A percentile compares a stretch with the other conserved stretches of the same genome.
phyloP scores from a whole-genome alignment of 2,329 filamentous ascomycete species.

The Aspergillus felis region DNA sequence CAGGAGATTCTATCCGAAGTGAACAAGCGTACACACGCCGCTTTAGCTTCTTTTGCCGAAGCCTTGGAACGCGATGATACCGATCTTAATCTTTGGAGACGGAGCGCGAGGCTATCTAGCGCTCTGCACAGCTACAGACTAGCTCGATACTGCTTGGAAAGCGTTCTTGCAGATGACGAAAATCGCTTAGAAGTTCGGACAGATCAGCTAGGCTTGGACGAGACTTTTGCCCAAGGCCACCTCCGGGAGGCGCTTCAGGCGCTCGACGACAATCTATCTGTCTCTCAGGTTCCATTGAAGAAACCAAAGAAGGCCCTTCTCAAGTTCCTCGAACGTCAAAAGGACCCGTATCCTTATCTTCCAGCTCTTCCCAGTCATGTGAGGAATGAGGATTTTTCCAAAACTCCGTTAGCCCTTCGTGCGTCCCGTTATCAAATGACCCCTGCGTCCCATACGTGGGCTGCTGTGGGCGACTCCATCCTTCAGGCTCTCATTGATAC shows the following conservation, averaged over 20 bases:
- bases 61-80: slow-evolving; percentile 63
- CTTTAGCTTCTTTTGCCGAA: slow-evolving; percentile 55
- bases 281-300: slow-evolving; percentile 49
- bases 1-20: slow-evolving; percentile 17
- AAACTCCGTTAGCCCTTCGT: slow-evolving; percentile 34
- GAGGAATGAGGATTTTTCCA: slow-evolving; percentile 24
- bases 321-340: slow-evolving; percentile 49
- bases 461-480: slow-evolving; percentile 47
- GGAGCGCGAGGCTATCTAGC: slow-evolving; percentile 55
- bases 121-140: slow-evolving; percentile 57
- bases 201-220: slow-evolving; percentile 56
- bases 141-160: slow-evolving; percentile 60
- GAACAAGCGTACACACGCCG: slow-evolving; percentile 37
- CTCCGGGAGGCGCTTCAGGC: slow-evolving; percentile 47
- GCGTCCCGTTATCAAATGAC: slow-evolving; percentile 38
- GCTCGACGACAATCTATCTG: slow-evolving; percentile 54
- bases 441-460: slow-evolving; percentile 40
- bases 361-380: slow-evolving; percentile 32
- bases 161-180: slow-evolving; percentile 59
- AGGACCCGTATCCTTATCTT: slow-evolving; percentile 52
- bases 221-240: slow-evolving; percentile 51
- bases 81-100: slow-evolving; percentile 62
- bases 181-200: slow-evolving; percentile 52
- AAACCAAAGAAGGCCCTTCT: slow-evolving; percentile 51
- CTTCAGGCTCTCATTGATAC: slow-evolving; percentile 42